A percentile compares a stretch with the other conserved stretches of the same genome.
Evolutionary conservation across 768 basidiomycete genomes (phyloP).

Genomic region (Auriscalpium vulgare): DNA sequence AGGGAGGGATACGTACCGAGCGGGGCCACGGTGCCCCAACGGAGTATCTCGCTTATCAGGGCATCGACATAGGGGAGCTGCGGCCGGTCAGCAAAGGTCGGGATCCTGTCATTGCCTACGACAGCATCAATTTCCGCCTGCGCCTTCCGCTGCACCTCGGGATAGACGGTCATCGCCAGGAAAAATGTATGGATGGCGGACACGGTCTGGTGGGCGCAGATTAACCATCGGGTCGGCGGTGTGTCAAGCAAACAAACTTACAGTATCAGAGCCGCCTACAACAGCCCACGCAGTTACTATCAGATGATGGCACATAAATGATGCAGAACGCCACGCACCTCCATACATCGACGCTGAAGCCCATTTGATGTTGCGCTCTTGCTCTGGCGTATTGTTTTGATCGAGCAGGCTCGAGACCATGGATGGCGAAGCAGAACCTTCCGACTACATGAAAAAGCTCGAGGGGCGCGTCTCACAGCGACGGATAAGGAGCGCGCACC

Average conservation of each 20-base stretch:
- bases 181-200: background rate
- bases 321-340: background rate
- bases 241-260: background rate
- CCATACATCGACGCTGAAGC: background rate
- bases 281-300: background rate
- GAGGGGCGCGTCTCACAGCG: background rate
- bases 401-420: background rate
- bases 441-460: background rate
- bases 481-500: background rate
- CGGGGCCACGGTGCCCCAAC: constrained; percentile 1
- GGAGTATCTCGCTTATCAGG: constrained; percentile 2
- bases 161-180: constrained; percentile 12
- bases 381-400: background rate
- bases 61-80: background rate
- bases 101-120: constrained; percentile 5
- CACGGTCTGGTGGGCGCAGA: background rate
- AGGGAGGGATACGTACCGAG: background rate
- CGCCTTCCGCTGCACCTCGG: constrained; percentile 5
- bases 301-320: too few species aligned
- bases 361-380: constrained; percentile 3
- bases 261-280: background rate
- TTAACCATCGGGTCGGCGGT: background rate
- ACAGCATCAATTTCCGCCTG: constrained; percentile 11
- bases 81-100: background rate
- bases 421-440: background rate